Evolutionary conservation across 1,284 basidiomycete genomes (phyloP).

Genomic region (Salmacisia buchloeana): DNA sequence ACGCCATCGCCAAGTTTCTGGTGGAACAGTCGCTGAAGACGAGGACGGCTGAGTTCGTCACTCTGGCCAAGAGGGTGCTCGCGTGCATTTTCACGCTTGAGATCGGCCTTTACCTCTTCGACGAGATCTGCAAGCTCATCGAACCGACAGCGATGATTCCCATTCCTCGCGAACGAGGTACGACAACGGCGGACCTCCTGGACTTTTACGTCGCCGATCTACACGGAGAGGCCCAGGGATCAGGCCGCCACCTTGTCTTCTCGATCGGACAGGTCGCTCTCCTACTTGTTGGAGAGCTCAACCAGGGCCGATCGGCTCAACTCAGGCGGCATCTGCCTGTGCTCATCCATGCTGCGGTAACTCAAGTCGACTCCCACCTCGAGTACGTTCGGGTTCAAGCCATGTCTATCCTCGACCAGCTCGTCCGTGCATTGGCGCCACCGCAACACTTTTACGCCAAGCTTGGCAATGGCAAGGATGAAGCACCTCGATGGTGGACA

Average conservation of each 20-base stretch:
- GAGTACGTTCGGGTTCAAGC: slow-evolving; percentile 67
- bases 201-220: slow-evolving; percentile 9
- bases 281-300: slow-evolving; percentile 75
- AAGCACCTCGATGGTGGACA: slow-evolving; percentile 16
- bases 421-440: slow-evolving; percentile 31
- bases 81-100: slow-evolving; percentile 75
- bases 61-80: slow-evolving; percentile 73
- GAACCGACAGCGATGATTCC: slow-evolving; percentile 72
- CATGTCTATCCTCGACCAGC: slow-evolving; percentile 59
- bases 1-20: slow-evolving; percentile 74
- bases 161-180: slow-evolving; percentile 63
- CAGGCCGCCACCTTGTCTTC: slow-evolving; percentile 45
- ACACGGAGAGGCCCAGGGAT: slow-evolving; percentile 2
- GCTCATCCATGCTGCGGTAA: slow-evolving; percentile 64
- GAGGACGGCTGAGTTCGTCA: slow-evolving; percentile 70
- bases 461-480: slow-evolving; percentile 20
- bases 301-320: slow-evolving; percentile 73
- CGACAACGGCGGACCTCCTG: background rate
- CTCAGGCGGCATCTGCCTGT: slow-evolving; percentile 57
- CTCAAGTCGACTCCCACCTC: slow-evolving; percentile 73
- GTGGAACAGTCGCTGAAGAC: slow-evolving; percentile 82
- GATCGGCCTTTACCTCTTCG: slow-evolving; percentile 69
- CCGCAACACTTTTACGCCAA: slow-evolving; percentile 10
- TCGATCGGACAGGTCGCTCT: slow-evolving; percentile 81
- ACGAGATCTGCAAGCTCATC: slow-evolving; percentile 76